Evolutionary conservation across 2,329 filamentous ascomycete species (phyloP), one percentile per base, ranked within the genome.

Genomic region (Cercospora berteroae): DNA sequence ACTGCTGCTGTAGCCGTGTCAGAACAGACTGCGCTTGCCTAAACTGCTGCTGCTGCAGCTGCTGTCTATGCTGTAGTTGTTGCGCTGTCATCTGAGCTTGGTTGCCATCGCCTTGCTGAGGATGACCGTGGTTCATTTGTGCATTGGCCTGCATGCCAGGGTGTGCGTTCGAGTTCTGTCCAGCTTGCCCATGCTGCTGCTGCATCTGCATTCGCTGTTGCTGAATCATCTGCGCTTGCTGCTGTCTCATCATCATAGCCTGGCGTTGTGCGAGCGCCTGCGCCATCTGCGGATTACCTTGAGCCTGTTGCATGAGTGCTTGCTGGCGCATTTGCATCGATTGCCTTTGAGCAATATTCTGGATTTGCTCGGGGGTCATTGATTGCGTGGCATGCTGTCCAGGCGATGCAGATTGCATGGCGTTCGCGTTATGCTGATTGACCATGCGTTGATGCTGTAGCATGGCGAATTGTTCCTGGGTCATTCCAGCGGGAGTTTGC

Each of bases 271-370:
- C 67, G n/a, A 72, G 52, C 69, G 73, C 66, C 69, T 74, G 68
- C 67, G 68, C 68, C 70, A 65, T 68, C 60, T 68, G 69, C 31
- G 69, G 71, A 27, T 71, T 69, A 5, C 66, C 50, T 58, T 65
- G 67, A 39, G 68, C 65, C 69, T 73, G 72, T 23, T 70, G 67
- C 60, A 70, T 66, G 67, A 78, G 73, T 42, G 69, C 70, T 57
- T 77, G 69, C 59, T 72, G 72, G 12, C 61, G 67, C 60, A 71
- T 68, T 60, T 70, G 67, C 57, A 78, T 76, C 50, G 78, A 75
- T 58, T 77, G 77, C 23, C 75, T 77, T 59, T 77, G 75, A 16
- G 61, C 61, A 50, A 79, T 76, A 20, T 77, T 72, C 61, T 79
- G 77, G 29, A 79, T 73, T 33, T 76, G 74, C 64, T 74, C 70